Percentiles rank a stretch among this genome's conserved stretches.
Evolutionary conservation across 805 yeast species (phyloP).

Genomic region (Metschnikowia gruessii): DNA sequence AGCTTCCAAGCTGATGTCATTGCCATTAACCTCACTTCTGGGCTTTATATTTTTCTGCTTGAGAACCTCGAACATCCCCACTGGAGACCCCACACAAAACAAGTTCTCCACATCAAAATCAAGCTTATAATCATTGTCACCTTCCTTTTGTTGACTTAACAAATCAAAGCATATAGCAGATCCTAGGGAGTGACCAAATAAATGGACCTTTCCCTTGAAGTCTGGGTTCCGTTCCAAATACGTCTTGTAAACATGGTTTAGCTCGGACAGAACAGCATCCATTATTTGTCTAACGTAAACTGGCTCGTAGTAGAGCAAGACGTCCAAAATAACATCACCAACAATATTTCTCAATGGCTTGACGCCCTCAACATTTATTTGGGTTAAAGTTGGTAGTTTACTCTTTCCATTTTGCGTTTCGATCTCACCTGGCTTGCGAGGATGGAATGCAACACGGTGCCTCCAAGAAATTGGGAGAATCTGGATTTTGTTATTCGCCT

Average conservation of each 20-base stretch:
- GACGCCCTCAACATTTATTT: constrained; percentile 76
- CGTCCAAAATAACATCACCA: constrained; percentile 85
- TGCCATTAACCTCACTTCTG: constrained; percentile 23
- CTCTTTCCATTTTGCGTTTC: constrained; percentile 37
- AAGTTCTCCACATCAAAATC: constrained; percentile 71
- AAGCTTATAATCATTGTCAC: constrained; percentile 34
- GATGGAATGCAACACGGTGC: constrained; percentile 63
- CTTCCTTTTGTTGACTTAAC: constrained; percentile 46
- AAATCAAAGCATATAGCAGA: constrained; percentile 82
- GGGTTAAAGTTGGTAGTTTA: constrained; percentile 59
- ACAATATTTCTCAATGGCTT: constrained; percentile 71
- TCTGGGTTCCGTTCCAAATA: constrained; percentile 64
- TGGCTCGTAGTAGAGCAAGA: constrained; percentile 73
- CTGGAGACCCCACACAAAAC: constrained; percentile 86
- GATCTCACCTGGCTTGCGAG: constrained; percentile 40
- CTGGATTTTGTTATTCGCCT: constrained; percentile 61
- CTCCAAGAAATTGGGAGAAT: constrained; percentile 93
- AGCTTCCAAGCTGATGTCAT: constrained; percentile 9
- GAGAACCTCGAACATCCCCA: constrained; percentile 79
- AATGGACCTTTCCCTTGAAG: constrained; percentile 76
- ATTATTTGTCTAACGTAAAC: constrained; percentile 60
- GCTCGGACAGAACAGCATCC: constrained; percentile 55
- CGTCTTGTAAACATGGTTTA: constrained; percentile 58
- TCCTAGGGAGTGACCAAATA: constrained; percentile 91
- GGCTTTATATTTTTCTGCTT: constrained; percentile 59